Base-by-base conservation (phyloP, 768 basidiomycete genomes). In the Suillus clintonianus region DNA sequence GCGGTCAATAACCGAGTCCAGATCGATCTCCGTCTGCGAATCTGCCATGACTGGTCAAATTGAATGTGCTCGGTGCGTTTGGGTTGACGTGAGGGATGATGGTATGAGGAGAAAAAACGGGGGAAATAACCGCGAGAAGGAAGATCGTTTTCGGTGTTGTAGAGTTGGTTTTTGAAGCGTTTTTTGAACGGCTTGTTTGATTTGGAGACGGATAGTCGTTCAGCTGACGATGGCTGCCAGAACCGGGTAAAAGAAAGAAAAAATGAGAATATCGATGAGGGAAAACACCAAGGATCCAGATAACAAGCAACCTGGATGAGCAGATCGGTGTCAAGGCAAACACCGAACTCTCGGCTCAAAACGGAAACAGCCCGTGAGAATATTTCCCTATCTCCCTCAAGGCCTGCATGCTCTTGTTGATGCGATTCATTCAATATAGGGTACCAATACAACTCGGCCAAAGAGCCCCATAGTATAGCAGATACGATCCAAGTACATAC, bases 1-100 rank as follows among this genome's bases (percentile, higher is more conserved):
- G 65, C 95, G 87, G 89, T 98, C 97, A 74, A 99, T 99, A 83
- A 99, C 95, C 78, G 95, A 96, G 85, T 99, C 97, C 66, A 99
- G 87, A 86, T 99, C 97, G 80, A 99, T 97, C 78, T 98, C 97
- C 75, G 90, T 91, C 65, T 86, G 81, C 69, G 88, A 82, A 72
- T 94, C 91, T 74, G 91, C 88, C 91, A 92, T 92, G 62, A 53
- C 71, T 76, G 37, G 19, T 48, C 57, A 60, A 51, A 36, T 45
- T 48, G 30, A 67, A 54, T 63, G 68, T 64, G 64, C 41, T 65
- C 51, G 45, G 48, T 50, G 41, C 64, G 67, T 67, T 30, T 63
- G 63, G 58, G 30, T 63, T 56, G 75, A 68, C 43, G 69, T 48
- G 55, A 42, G 30, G 50, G 57, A 57, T 53, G 66, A 53, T 65